Conservation (phyloP, 2,329 filamentous ascomycete genomes). For the Clonostachys byssicola region DNA sequence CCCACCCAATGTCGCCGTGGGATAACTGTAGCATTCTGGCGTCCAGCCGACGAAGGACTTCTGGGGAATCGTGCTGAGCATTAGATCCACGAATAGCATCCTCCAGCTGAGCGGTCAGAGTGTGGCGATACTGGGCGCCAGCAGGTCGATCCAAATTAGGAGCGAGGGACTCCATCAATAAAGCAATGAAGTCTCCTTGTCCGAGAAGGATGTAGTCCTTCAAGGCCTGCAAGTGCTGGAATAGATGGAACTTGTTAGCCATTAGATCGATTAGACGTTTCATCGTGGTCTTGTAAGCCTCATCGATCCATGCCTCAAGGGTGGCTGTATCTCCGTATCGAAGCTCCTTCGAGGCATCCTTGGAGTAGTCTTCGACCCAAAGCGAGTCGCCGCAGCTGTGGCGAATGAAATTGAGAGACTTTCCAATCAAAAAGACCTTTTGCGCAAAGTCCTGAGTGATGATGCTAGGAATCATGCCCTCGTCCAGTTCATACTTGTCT, state of each 20-base stretch:
- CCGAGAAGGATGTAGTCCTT: slow-evolving; percentile 94
- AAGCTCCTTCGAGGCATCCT: slow-evolving; percentile 85
- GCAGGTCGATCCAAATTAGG: slow-evolving; percentile 91
- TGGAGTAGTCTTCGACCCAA: slow-evolving; percentile 96
- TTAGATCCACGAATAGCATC: slow-evolving; percentile 97
- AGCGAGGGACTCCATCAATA: slow-evolving; percentile 94
- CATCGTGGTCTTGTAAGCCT: slow-evolving; percentile 98
- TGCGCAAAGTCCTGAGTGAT: slow-evolving; percentile 91
- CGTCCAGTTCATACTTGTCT: slow-evolving; percentile 87
- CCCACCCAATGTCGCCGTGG: slow-evolving; percentile 97
- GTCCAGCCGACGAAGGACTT: slow-evolving; percentile 87
- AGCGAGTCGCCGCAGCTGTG: slow-evolving; percentile 90
- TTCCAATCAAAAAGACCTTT: slow-evolving; percentile 95
- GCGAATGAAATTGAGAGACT: slow-evolving; percentile 96
- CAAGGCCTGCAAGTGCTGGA: slow-evolving; percentile 84
- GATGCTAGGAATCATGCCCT: slow-evolving; percentile 86
- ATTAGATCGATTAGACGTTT: slow-evolving; percentile 88
- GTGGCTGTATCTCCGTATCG: slow-evolving; percentile 90
- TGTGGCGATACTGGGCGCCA: slow-evolving; percentile 95
- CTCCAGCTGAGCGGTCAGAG: slow-evolving; percentile 93
- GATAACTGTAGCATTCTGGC: slow-evolving; percentile 97
- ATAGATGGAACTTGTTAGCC: slow-evolving; percentile 91
- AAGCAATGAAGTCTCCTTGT: slow-evolving; percentile 93
- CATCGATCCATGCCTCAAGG: slow-evolving; percentile 88
- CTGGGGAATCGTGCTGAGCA: slow-evolving; percentile 89